Evolutionary conservation across 345 rosid species (phyloP).

Genomic region (Raphanus raphanistrum): DNA sequence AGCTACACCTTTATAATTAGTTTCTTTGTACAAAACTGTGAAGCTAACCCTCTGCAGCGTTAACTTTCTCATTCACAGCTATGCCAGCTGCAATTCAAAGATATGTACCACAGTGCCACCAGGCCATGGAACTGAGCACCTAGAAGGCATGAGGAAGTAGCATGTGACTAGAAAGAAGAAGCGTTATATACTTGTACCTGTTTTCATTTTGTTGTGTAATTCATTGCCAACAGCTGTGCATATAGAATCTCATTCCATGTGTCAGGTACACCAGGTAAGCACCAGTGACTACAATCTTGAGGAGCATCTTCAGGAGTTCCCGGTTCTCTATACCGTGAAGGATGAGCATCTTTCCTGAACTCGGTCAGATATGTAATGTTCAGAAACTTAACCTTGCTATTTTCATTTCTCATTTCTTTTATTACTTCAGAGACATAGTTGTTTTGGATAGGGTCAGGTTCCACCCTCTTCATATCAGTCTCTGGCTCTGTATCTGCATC

Average conservation of each 20-base stretch:
- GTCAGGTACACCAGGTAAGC: slow-evolving; percentile 88
- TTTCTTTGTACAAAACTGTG: slow-evolving; percentile 15
- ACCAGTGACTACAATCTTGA: slow-evolving; percentile 96
- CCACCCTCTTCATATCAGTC: slow-evolving; percentile 43
- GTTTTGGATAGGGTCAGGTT: slow-evolving; percentile 59
- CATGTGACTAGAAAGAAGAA: slow-evolving; percentile 18
- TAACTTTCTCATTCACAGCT: background rate
- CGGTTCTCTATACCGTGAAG: slow-evolving; percentile 68
- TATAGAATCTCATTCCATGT: slow-evolving; percentile 84
- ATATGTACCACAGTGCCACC: too few relatives aligned
- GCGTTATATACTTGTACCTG: slow-evolving; percentile 6
- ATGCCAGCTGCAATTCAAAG: too few relatives aligned
- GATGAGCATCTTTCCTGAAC: slow-evolving; percentile 74
- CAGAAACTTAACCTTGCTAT: slow-evolving; percentile 54
- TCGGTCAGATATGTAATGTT: slow-evolving; percentile 73
- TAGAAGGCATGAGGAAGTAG: slow-evolving; percentile 46
- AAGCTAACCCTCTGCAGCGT: background rate
- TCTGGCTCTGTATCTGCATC: slow-evolving; percentile 61
- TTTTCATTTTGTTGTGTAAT: slow-evolving; percentile 34
- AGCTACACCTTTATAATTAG: slow-evolving; percentile 10
- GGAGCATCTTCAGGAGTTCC: slow-evolving; percentile 65
- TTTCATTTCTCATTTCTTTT: slow-evolving; percentile 46
- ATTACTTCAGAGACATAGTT: slow-evolving; percentile 50
- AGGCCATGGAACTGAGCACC: slow-evolving; percentile 51
- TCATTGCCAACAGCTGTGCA: slow-evolving; percentile 57